Conservation (phyloP, 768 basidiomycete genomes). For the Boletus vinaceobasis region DNA sequence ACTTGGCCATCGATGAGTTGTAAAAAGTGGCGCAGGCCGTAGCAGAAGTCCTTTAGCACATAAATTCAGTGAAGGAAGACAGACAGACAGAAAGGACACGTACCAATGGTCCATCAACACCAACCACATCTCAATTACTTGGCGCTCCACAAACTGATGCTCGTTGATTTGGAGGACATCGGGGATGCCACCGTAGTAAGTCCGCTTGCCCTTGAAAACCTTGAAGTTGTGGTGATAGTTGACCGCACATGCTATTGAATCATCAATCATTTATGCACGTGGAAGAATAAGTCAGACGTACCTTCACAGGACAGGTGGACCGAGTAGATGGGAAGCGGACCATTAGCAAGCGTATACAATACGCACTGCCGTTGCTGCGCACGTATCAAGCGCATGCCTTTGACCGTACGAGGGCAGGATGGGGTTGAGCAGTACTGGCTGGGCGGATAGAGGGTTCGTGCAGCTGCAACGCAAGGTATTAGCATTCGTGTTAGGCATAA, state of each 20-base stretch:
- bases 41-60: neutral
- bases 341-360: neutral
- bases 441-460: neutral
- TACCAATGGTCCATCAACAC: neutral
- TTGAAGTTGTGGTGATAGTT: conserved; percentile 7
- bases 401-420: neutral
- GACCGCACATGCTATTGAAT: neutral
- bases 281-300: neutral
- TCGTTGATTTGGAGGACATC: neutral
- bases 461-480: too few relatives aligned
- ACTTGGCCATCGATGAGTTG: neutral
- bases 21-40: neutral
- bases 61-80: neutral
- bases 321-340: neutral
- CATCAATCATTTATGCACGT: too few relatives aligned
- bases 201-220: neutral
- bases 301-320: conserved; percentile 1
- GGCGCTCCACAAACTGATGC: neutral
- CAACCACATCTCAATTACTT: conserved; percentile 1
- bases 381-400: conserved; percentile 4
- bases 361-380: neutral
- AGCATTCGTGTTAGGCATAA: too few relatives aligned
- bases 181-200: neutral
- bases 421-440: neutral
- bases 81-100: neutral